phyloP scores from a whole-genome alignment of 1,284 basidiomycete genomes.

The Sporisorium iseilematis-ciliati region DNA sequence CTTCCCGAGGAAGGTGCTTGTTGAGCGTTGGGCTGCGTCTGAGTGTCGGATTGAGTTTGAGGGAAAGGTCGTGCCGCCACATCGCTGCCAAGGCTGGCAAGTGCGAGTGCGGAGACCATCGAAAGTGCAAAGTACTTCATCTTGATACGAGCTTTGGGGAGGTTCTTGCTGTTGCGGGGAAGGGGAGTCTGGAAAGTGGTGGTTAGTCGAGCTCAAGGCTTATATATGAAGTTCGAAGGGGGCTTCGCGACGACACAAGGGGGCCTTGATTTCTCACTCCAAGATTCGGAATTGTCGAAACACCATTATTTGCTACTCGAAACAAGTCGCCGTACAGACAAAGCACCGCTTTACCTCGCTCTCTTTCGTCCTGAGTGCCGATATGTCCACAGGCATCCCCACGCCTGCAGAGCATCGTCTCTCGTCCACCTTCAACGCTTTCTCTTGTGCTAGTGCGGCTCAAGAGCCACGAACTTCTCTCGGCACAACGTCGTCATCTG shows the following conservation, averaged over 20 bases:
- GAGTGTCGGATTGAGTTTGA: conserved; percentile 13
- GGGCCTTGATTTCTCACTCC: no score
- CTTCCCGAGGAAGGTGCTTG: conserved; percentile 5
- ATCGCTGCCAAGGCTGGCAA: conserved; percentile 21
- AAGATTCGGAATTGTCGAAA: no score
- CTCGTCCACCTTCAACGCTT: background rate
- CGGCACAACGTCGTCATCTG: conserved; percentile 6
- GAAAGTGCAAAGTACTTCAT: conserved; percentile 25
- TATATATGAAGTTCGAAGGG: background rate
- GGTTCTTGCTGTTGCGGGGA: background rate
- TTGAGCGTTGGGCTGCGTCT: conserved; percentile 8
- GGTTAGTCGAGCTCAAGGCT: background rate
- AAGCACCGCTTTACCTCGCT: no score
- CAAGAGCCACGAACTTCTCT: background rate
- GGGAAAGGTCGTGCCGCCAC: conserved; percentile 10
- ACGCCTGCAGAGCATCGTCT: no score
- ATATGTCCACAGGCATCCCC: no score
- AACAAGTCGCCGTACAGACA: no score
- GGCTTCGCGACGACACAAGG: no score
- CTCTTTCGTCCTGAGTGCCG: no score
- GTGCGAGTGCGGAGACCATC: conserved; percentile 18
- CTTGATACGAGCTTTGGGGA: no score
- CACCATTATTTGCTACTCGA: no score
- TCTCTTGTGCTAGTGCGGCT: no score
- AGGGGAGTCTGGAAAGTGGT: background rate